These are phyloP conservation scores for Metarhizium brunneum DNA, from an alignment of 2,329 filamentous ascomycete genomes.

Conservation along the genomic window DNA sequence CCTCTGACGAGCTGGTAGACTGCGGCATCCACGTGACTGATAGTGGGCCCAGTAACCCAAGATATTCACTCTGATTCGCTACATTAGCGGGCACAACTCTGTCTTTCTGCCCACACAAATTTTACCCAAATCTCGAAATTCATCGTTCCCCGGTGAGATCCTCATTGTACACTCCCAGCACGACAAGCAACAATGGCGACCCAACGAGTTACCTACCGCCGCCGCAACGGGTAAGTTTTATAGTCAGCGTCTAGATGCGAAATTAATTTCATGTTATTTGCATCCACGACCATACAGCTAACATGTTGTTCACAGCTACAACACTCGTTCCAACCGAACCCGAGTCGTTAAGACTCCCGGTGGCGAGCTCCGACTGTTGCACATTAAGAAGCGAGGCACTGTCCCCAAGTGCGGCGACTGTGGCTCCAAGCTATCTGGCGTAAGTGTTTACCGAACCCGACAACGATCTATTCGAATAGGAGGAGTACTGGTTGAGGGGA, in stretches of 20 bases:
- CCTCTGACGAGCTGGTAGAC: background rate
- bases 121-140: constrained; percentile 34
- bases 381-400: constrained; percentile 99
- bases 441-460: constrained; percentile 50
- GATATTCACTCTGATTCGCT: constrained; percentile 23
- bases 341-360: constrained; percentile 94
- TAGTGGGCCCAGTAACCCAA: background rate
- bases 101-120: constrained; percentile 31
- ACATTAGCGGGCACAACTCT: constrained; percentile 27
- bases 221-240: constrained; percentile 66
- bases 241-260: too few relatives aligned
- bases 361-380: constrained; percentile 88
- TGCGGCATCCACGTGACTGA: background rate
- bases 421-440: constrained; percentile 91
- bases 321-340: constrained; percentile 96
- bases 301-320: constrained; percentile 60
- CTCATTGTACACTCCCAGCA: constrained; percentile 26
- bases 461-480: constrained; percentile 3
- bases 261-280: background rate
- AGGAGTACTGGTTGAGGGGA: background rate
- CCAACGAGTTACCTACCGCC: constrained; percentile 59
- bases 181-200: constrained; percentile 47
- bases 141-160: constrained; percentile 25
- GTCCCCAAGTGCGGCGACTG: constrained; percentile 99
- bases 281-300: constrained; percentile 12